Evolutionary conservation across 148 eudicot genomes (phyloP), one percentile per base, ranked within the genome.

Genomic region (Amaranthus hypochondriacus): DNA sequence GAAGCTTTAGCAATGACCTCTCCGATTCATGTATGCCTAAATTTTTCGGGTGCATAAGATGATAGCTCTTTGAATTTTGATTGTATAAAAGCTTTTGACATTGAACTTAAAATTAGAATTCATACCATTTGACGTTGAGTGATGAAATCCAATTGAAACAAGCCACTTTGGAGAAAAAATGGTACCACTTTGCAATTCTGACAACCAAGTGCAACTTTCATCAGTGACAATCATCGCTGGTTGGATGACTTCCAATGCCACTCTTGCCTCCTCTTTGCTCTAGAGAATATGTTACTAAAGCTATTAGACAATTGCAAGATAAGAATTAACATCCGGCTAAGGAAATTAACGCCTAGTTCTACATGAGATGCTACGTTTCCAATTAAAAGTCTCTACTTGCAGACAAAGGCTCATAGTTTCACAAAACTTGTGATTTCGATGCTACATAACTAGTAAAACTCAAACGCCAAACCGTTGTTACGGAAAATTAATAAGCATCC

Each of bases 211-310:
- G 70, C 71, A 76, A 79, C 81, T 69, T 10, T 79, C 81, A 47
- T 94, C 97, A 8, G 81, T 85, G 64, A 94, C 89, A 66, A 94
- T 62, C 84, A 94, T 76, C 13, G 82, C 83, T 9, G 98, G 98
- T 70, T 51, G 81, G 74, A 86, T 89, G 42, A 77, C 76, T 39
- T 94, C 85, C 78, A 94, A 81, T 39, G 98, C 93, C 52, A 76
- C 61, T 73, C 70, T 87, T 68, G 93, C 84, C 78, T 94, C 98
- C 69, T 87, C 89, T 77, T 82, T 78, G 81, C 96, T 88, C 98
- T 93, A 80, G 43, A 79, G 53, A 9, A 48, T 63, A 28, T 9
- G 54, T 11, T 4, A 8, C 48, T 48, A 48, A 7, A 13, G 52
- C 58, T 56, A 60, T 60, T 50, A 62, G 57, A 48, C 61, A 57